Base-by-base conservation (phyloP, 2,329 filamentous ascomycete species). In the Beauveria sp. region DNA sequence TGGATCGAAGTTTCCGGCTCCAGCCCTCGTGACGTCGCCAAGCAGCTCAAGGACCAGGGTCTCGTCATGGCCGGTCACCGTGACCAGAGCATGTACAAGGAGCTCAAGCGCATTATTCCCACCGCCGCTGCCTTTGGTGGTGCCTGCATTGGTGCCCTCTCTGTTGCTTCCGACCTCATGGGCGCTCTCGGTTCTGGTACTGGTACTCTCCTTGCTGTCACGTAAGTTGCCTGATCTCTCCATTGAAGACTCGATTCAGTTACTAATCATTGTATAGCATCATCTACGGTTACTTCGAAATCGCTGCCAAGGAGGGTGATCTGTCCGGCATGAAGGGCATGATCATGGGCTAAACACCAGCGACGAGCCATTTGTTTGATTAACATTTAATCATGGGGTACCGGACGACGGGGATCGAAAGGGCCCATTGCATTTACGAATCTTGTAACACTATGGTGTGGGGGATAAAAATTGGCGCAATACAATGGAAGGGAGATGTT, bases 51-150 rank as follows among this genome's bases (percentile, higher is more conserved):
- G 87, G 96, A 99, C 73, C 95, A 99, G 80, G 95, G 95, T 75
- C 88, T 99, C 63, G 93, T 99, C 69, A 99, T 99, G 96, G 93
- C 95, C 72, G 95, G 95, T 73, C 95, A 99, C 83, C 91, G 95
- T 80, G 96, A 99, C 78, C 93, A 98, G 85, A 96, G 90, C 83
- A 99, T 99, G 95, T 99, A 99, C 87, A 96, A 96, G 84, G 95
- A 99, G 81, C 86, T 99, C 67, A 99, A 99, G 90, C 90, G 95
- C 72, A 95, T 99, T 71, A 99, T 99, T 67, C 96, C 95, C 66
- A 98, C 95, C 64, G 96, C 95, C 65, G 95, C 95, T 67, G 95
- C 96, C 70, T 99, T 99, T 68, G 95, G 96, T 78, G 95, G 95
- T 84, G 95, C 95, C 68, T 98, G 93, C 83, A 99, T 99, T 81